Conservation (phyloP, 495 filamentous ascomycete genomes). For the Aspergillus cristatus region DNA sequence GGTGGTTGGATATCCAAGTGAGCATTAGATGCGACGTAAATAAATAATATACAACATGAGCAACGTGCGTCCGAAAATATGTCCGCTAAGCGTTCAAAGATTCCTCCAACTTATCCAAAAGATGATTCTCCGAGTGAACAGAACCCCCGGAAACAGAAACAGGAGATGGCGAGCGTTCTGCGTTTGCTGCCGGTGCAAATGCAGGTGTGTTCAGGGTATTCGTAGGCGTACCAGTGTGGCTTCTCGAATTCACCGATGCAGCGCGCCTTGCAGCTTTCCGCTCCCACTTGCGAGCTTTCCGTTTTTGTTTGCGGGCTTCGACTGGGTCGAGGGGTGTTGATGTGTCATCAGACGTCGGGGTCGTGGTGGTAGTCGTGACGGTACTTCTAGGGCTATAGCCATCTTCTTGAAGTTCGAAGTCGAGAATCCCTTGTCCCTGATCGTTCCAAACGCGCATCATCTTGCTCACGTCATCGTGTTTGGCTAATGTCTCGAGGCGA, state of each 20-base stretch:
- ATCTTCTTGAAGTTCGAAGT: conserved; percentile 18
- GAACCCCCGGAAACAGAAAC: conserved; percentile 14
- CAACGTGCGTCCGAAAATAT: no score
- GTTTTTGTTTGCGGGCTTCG: conserved; percentile 7
- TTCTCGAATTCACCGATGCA: background rate
- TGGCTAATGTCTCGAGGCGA: conserved; percentile 23
- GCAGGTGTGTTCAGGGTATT: background rate
- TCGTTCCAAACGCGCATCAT: conserved; percentile 21
- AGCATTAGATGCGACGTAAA: no score
- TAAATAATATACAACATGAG: no score
- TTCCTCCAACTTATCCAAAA: conserved; percentile 23
- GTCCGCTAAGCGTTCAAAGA: conserved; percentile 5
- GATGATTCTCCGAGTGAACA: conserved; percentile 15
- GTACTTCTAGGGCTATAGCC: no score
- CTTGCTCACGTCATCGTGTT: conserved; percentile 33
- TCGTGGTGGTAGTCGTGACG: no score
- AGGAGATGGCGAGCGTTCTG: conserved; percentile 12
- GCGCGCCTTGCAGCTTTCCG: conserved; percentile 5
- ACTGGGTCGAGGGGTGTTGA: background rate
- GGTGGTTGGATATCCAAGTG: no score
- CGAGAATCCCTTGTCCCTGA: conserved; percentile 14
- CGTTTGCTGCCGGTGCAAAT: background rate
- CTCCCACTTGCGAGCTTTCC: conserved; percentile 14
- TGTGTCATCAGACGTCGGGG: background rate
- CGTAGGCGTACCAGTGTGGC: background rate